A percentile compares a stretch with the other conserved stretches of the same genome.
These are phyloP conservation scores for Colletotrichum lindemuthianum DNA, from an alignment of 2,329 filamentous ascomycete species.

Conservation along the genomic window DNA sequence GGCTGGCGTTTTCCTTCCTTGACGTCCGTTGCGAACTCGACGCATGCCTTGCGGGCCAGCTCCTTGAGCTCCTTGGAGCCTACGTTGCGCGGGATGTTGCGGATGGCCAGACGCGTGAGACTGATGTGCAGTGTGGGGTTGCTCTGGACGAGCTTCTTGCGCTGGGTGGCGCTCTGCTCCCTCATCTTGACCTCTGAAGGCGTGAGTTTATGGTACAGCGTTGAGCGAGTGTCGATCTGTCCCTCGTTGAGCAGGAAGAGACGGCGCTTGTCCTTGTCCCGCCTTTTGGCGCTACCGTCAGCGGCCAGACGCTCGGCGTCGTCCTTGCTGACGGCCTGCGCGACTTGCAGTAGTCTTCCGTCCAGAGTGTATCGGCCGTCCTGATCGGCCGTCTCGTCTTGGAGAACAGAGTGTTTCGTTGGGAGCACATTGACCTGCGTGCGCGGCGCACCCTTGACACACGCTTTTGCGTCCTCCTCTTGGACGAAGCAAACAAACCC, in stretches of 20 bases:
- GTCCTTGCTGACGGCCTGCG: slow-evolving; percentile 84
- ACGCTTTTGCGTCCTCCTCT: slow-evolving; percentile 77
- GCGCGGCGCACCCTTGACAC: slow-evolving; percentile 79
- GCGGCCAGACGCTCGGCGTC: slow-evolving; percentile 82
- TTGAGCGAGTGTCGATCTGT: slow-evolving; percentile 78
- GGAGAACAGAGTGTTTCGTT: slow-evolving; percentile 80
- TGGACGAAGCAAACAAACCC: slow-evolving; percentile 95
- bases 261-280: slow-evolving; percentile 87
- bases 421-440: slow-evolving; percentile 56
- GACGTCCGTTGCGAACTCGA: slow-evolving; percentile 92
- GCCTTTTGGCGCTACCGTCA: slow-evolving; percentile 70
- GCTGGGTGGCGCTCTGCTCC: slow-evolving; percentile 85
- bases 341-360: slow-evolving; percentile 85
- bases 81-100: slow-evolving; percentile 88
- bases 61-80: slow-evolving; percentile 90
- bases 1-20: slow-evolving; percentile 79
- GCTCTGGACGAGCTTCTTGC: slow-evolving; percentile 88
- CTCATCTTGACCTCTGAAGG: slow-evolving; percentile 87
- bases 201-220: slow-evolving; percentile 80
- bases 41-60: slow-evolving; percentile 89
- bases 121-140: slow-evolving; percentile 92
- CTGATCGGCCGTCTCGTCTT: slow-evolving; percentile 85
- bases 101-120: slow-evolving; percentile 87
- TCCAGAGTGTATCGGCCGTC: slow-evolving; percentile 90
- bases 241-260: slow-evolving; percentile 91